These are phyloP conservation scores for Cutaneotrichosporon cavernicola DNA, from an alignment of 1,284 basidiomycete genomes.

Conservation along the genomic window DNA sequence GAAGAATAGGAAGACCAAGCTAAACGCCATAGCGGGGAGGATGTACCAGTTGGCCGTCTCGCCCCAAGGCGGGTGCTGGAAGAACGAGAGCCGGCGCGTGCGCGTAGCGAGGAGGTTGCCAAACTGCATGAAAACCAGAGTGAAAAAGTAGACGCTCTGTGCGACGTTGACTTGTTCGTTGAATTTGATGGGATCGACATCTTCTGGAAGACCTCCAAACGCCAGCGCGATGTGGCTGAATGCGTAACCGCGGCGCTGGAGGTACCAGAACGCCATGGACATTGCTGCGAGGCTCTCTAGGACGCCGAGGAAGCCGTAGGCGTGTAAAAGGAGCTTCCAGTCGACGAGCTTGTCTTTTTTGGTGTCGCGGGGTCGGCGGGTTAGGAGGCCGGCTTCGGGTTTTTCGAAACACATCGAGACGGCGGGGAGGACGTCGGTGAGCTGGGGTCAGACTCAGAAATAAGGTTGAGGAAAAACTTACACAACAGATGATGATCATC, in stretches of 20 bases:
- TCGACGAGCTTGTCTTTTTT: slow-evolving; percentile 57
- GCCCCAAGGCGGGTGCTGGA: slow-evolving; percentile 55
- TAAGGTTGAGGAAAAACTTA: background rate
- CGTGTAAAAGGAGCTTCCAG: slow-evolving; percentile 61
- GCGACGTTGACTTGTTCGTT: slow-evolving; percentile 55
- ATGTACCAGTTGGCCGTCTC: slow-evolving; percentile 53
- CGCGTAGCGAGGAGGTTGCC: slow-evolving; percentile 60
- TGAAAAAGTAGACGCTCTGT: slow-evolving; percentile 61
- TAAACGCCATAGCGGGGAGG: slow-evolving; percentile 57
- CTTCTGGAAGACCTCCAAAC: slow-evolving; percentile 56
- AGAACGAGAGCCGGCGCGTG: slow-evolving; percentile 58
- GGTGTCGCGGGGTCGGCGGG: slow-evolving; percentile 64
- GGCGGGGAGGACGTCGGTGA: slow-evolving; percentile 60
- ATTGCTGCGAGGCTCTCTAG: slow-evolving; percentile 59
- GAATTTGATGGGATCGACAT: slow-evolving; percentile 45
- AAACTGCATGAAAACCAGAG: slow-evolving; percentile 68
- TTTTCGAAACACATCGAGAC: slow-evolving; percentile 62
- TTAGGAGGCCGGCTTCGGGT: slow-evolving; percentile 61
- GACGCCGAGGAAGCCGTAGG: slow-evolving; percentile 65
- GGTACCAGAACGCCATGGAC: slow-evolving; percentile 57
- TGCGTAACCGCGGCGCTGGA: slow-evolving; percentile 59
- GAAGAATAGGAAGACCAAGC: slow-evolving; percentile 58
- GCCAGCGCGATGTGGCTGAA: slow-evolving; percentile 60
- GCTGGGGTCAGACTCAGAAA: background rate
- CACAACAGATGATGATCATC: slow-evolving; percentile 44